Evolutionary conservation across 768 basidiomycete genomes (phyloP).

Genomic region (Cystofilobasidium capitatum): DNA sequence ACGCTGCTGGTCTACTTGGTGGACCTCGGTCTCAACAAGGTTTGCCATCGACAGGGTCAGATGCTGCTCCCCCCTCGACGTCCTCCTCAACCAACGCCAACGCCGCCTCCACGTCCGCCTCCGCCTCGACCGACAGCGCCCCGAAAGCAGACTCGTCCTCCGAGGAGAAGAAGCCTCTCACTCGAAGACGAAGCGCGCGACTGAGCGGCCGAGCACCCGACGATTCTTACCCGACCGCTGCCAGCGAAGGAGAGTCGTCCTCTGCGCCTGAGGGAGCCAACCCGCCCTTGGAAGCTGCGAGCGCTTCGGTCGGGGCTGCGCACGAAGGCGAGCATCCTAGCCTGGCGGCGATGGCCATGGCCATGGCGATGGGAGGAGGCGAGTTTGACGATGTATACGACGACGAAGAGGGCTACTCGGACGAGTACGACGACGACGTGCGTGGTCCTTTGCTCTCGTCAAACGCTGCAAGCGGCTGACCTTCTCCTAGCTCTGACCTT

Average conservation of each 20-base stretch:
- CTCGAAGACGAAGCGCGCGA: constrained; percentile 69
- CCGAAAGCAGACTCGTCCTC: constrained; percentile 42
- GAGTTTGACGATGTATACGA: constrained; percentile 76
- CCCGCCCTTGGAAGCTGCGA: constrained; percentile 14
- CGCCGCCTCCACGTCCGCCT: not conserved
- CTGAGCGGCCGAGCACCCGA: constrained; percentile 58
- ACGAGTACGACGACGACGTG: constrained; percentile 34
- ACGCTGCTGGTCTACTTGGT: constrained; percentile 58
- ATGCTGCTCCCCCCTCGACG: not conserved
- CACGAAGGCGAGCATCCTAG: not conserved
- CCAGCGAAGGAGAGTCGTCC: constrained; percentile 22
- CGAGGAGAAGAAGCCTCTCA: constrained; percentile 37
- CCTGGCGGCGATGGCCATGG: not conserved
- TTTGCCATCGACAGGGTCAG: not conserved
- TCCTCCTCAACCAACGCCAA: constrained; percentile 3
- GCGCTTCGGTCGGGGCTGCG: not conserved
- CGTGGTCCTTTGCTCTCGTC: not conserved
- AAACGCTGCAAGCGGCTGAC: not conserved
- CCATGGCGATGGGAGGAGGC: not conserved
- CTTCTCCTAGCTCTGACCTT: constrained; percentile 1
- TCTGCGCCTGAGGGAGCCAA: constrained; percentile 25
- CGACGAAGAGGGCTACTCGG: constrained; percentile 41
- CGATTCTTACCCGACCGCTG: not conserved
- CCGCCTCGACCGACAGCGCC: constrained; percentile 10
- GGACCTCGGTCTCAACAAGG: constrained; percentile 32